Evolutionary conservation across 2,329 filamentous ascomycete genomes (phyloP), one percentile per base, ranked within the genome.

Genomic region (Didymellaceae sp.): DNA sequence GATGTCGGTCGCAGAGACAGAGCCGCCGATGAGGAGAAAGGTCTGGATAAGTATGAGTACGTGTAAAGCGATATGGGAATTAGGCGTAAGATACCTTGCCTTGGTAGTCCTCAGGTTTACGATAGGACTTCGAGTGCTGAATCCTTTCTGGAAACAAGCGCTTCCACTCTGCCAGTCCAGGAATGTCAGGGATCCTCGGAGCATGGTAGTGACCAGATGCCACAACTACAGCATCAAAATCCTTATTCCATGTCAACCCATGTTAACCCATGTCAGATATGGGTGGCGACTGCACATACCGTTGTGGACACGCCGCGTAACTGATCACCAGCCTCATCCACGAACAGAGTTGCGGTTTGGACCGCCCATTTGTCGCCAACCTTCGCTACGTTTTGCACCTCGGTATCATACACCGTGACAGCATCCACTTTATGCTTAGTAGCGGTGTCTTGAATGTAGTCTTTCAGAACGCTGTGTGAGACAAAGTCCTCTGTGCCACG

Each of bases 401-500:
- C 74, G 0, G 86, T 87, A 34, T 85, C 74, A 58, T 83, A 87
- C 0, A 72, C 62, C 0, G 83, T 84, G 7, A 76, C 62, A 0
- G 74, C 66, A 2, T 82, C 67, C 0, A 87, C 79, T 0, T 79
- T 80, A 1, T 79, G 76, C 1, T 76, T 69, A 0, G 57, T 55
- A 0, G 85, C 80, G 1, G 85, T 80, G n/a, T 80, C 76, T 52
- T 86, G 81, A 4, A 89, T 80, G 59, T 89, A 89, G 2, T 79
- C 72, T 25, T 80, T 79, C 7, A 89, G 71, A 0, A 80, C 75
- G 13, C 71, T 62, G 51, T 88, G 86, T 2, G 74, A 79, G 4
- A 86, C 81, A 52, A 82, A 83, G 13, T 84, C 81, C 2, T 79
- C 78, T 0, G 84, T 88, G 1, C 80, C 82, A 5, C 78, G 68